These are phyloP conservation scores for Gardenia jasminoides DNA, from an alignment of 257 asterid species.

Conservation along the genomic window DNA sequence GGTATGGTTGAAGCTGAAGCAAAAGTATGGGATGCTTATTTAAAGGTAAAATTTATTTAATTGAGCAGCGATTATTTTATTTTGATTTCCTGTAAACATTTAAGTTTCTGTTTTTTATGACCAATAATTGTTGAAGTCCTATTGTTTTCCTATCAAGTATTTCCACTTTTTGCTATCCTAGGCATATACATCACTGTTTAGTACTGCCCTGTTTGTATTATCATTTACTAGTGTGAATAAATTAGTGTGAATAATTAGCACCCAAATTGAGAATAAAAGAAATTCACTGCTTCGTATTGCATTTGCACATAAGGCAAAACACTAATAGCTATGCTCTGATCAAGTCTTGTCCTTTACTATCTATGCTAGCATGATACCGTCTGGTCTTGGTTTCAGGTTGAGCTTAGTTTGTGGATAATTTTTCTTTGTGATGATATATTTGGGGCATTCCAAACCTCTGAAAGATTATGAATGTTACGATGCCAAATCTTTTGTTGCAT, in stretches of 20 bases:
- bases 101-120: neutral
- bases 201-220: neutral
- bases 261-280: neutral
- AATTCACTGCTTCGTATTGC: neutral
- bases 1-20: no score
- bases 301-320: neutral
- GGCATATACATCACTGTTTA: neutral
- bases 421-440: neutral
- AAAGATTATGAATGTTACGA: neutral
- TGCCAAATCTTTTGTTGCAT: neutral
- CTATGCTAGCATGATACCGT: neutral
- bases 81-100: neutral
- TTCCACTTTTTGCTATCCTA: neutral
- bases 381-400: neutral
- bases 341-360: neutral
- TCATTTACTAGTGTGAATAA: neutral
- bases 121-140: neutral
- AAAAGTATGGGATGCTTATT: no score
- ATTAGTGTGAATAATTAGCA: neutral
- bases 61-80: no score
- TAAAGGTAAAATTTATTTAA: no score
- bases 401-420: neutral
- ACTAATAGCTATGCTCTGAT: neutral
- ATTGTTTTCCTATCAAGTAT: neutral
- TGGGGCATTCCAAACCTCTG: neutral